Evolutionary conservation across 768 basidiomycete species (phyloP).

Genomic region (Porphyrellus cyaneotinctus): DNA sequence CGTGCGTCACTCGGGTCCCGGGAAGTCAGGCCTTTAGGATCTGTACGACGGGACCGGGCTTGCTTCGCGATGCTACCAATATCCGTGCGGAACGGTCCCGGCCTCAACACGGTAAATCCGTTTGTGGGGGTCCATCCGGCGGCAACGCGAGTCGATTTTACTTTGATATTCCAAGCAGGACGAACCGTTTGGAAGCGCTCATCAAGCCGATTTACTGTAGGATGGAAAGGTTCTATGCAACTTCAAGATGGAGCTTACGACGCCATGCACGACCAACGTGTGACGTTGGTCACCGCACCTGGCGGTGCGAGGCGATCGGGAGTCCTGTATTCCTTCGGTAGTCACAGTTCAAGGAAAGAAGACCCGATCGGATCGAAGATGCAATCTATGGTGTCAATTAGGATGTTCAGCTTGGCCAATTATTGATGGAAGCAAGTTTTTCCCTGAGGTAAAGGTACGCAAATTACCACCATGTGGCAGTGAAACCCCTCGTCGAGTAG

Average conservation of each 20-base stretch:
- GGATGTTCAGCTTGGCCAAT: not conserved
- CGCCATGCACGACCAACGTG: not conserved
- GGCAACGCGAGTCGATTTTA: no score
- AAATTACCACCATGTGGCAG: no score
- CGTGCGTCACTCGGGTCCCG: not conserved
- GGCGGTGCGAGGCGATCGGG: not conserved
- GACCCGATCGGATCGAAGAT: not conserved
- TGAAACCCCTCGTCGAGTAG: no score
- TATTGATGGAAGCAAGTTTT: no score
- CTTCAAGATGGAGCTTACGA: not conserved
- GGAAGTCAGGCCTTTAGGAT: not conserved
- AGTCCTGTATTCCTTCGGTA: not conserved
- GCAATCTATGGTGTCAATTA: not conserved
- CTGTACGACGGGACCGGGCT: not conserved
- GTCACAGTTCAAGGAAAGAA: not conserved
- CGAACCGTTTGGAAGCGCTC: no score
- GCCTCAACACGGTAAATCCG: not conserved
- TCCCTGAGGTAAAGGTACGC: no score
- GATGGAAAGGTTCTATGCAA: no score
- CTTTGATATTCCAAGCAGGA: not conserved
- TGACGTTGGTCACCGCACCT: not conserved
- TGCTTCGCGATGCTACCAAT: not conserved
- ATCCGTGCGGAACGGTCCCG: constrained; percentile 16
- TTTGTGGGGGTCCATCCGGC: not conserved
- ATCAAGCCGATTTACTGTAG: no score